Conservation (phyloP, 176 grass and related monocot genomes). For the Aegilops sharonensis region DNA sequence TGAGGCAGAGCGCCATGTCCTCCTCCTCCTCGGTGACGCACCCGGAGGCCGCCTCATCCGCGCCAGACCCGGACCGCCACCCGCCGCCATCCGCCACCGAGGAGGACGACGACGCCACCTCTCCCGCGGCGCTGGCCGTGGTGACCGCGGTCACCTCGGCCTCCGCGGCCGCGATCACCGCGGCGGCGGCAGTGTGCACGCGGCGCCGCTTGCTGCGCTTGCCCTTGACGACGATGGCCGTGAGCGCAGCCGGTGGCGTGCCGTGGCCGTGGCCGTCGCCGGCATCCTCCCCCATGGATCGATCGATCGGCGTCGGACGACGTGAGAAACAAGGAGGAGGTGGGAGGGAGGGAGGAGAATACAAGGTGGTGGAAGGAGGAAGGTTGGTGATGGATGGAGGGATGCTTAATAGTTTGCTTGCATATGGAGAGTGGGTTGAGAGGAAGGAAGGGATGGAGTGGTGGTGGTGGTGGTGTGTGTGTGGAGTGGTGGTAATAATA, state of each 20-base stretch:
- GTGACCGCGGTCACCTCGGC: not conserved
- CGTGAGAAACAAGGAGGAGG: not conserved
- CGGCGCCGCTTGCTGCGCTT: constrained; percentile 79
- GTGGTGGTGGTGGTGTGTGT: not conserved
- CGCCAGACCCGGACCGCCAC: constrained; percentile 28
- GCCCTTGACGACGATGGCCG: constrained; percentile 52
- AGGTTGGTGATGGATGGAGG: constrained; percentile 32
- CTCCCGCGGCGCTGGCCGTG: not conserved
- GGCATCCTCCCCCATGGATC: constrained; percentile 38
- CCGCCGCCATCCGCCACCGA: constrained; percentile 17
- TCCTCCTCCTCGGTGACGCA: constrained; percentile 70
- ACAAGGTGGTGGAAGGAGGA: not conserved
- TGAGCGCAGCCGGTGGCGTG: not conserved
- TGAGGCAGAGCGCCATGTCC: constrained; percentile 80
- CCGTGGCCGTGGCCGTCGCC: not conserved
- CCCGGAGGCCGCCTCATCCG: constrained; percentile 19
- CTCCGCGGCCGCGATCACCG: not conserved
- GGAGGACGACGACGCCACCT: constrained; percentile 19
- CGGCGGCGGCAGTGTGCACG: constrained; percentile 11
- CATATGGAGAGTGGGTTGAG: constrained; percentile 24
- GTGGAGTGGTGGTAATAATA: constrained; percentile 30
- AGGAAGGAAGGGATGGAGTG: constrained; percentile 38
- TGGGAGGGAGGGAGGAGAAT: not conserved
- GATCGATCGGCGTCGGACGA: not conserved
- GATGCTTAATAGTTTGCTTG: not conserved